Evolutionary conservation across 441 rosid species (phyloP).

Genomic region (Gossypium gossypioides): DNA sequence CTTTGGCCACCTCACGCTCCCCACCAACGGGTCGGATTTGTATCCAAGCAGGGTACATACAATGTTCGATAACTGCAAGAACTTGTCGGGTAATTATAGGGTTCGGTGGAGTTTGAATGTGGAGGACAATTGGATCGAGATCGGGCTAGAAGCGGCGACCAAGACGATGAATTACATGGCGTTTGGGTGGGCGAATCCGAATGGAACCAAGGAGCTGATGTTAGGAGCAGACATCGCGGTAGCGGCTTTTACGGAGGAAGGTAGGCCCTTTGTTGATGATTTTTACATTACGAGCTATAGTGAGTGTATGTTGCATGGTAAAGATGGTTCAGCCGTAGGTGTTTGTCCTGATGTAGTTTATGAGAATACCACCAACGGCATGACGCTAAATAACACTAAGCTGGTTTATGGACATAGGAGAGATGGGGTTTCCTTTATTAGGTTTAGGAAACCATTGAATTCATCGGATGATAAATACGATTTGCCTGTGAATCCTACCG

Average conservation of each 20-base stretch:
- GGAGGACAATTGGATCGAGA: constrained; percentile 51
- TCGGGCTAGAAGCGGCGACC: constrained; percentile 74
- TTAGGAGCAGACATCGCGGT: constrained; percentile 67
- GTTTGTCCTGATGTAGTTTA: constrained; percentile 82
- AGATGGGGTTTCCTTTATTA: constrained; percentile 85
- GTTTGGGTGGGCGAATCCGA: constrained; percentile 80
- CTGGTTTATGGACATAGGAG: constrained; percentile 80
- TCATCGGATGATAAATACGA: constrained; percentile 59
- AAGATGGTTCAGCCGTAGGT: constrained; percentile 56
- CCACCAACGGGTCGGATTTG: constrained; percentile 25
- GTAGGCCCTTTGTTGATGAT: constrained; percentile 74
- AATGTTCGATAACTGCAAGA: constrained; percentile 74
- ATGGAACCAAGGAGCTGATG: constrained; percentile 45
- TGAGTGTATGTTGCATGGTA: constrained; percentile 46
- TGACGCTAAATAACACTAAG: constrained; percentile 51
- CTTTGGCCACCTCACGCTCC: constrained; percentile 65
- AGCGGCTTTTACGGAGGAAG: constrained; percentile 64
- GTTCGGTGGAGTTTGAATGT: constrained; percentile 67
- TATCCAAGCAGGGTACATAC: constrained; percentile 35
- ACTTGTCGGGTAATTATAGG: constrained; percentile 50
- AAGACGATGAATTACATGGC: constrained; percentile 71
- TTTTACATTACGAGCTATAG: constrained; percentile 57
- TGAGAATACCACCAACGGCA: constrained; percentile 35
- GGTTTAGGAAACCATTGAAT: constrained; percentile 60
- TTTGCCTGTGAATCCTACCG: constrained; percentile 48